phyloP scores from a whole-genome alignment of 2,329 filamentous ascomycete species.

The Neofusicoccum ribis region DNA sequence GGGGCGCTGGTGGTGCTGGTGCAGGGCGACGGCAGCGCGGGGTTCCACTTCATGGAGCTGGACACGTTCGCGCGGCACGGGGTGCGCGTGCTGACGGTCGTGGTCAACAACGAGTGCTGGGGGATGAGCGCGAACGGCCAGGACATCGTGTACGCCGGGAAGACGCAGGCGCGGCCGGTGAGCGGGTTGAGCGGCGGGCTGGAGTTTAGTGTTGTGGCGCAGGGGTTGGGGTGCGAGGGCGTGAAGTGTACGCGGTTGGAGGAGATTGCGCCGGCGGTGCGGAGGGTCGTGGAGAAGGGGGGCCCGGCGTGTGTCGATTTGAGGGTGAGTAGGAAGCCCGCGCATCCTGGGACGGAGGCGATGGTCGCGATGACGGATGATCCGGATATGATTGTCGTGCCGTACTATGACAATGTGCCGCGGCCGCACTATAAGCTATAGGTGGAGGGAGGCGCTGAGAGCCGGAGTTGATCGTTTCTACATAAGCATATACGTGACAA shows the following conservation, averaged over 20 bases:
- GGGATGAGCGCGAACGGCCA: constrained; percentile 49
- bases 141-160: constrained; percentile 43
- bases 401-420: constrained; percentile 52
- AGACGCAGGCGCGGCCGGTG: constrained; percentile 34
- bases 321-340: constrained; percentile 41
- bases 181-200: constrained; percentile 34
- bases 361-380: constrained; percentile 49
- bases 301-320: constrained; percentile 43
- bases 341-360: constrained; percentile 36
- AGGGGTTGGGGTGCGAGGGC: constrained; percentile 38
- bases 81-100: constrained; percentile 44
- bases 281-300: constrained; percentile 30
- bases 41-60: constrained; percentile 50
- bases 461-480: neutral
- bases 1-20: constrained; percentile 43
- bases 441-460: neutral
- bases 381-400: constrained; percentile 48
- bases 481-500: too few relatives aligned
- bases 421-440: constrained; percentile 30
- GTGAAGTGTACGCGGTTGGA: constrained; percentile 25
- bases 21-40: constrained; percentile 48
- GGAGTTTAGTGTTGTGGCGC: constrained; percentile 44
- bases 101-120: constrained; percentile 49
- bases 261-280: constrained; percentile 29
- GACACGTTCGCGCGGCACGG: constrained; percentile 46